These are phyloP conservation scores for Calonectria hawksworthii DNA, from an alignment of 2,329 filamentous ascomycete species.

Conservation along the genomic window DNA sequence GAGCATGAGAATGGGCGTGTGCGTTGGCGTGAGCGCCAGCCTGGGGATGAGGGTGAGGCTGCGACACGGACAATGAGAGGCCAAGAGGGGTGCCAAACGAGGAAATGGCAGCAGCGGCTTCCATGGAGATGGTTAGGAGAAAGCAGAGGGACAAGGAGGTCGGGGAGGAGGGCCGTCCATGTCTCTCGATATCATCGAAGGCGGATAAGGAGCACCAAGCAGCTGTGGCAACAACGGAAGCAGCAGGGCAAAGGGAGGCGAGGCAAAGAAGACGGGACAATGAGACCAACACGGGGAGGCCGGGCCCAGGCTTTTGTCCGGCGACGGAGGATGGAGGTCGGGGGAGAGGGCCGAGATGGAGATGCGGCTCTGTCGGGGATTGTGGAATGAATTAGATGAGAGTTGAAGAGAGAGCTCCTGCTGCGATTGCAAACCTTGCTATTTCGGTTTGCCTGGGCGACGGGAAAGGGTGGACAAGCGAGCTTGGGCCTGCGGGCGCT, in stretches of 20 bases:
- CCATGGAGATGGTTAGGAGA: conserved; percentile 35
- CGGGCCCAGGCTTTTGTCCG: conserved; percentile 4
- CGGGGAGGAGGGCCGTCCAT: conserved; percentile 36
- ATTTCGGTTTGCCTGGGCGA: conserved; percentile 24
- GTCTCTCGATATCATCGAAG: conserved; percentile 28
- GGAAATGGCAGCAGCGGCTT: conserved; percentile 26
- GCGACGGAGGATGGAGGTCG: conserved; percentile 1
- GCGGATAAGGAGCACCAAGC: neutral
- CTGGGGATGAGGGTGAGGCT: conserved; percentile 24
- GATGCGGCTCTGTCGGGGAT: conserved; percentile 30
- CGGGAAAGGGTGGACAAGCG: conserved; percentile 18
- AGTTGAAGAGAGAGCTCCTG: conserved; percentile 14
- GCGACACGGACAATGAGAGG: conserved; percentile 19
- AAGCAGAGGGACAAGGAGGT: conserved; percentile 22
- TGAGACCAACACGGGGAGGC: neutral
- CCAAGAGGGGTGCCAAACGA: conserved; percentile 16
- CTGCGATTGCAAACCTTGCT: conserved; percentile 12
- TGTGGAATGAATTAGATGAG: conserved; percentile 17
- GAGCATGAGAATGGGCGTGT: conserved; percentile 25
- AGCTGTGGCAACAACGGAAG: neutral
- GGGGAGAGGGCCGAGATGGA: conserved; percentile 6
- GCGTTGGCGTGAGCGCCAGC: conserved; percentile 27
- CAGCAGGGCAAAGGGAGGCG: neutral
- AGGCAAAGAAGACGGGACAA: neutral
- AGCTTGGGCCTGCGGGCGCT: conserved; percentile 30